Evolutionary conservation across 192 early-diverging fungal genomes (phyloP), one percentile per base, ranked within the genome.

Genomic region (Podila epicladia): DNA sequence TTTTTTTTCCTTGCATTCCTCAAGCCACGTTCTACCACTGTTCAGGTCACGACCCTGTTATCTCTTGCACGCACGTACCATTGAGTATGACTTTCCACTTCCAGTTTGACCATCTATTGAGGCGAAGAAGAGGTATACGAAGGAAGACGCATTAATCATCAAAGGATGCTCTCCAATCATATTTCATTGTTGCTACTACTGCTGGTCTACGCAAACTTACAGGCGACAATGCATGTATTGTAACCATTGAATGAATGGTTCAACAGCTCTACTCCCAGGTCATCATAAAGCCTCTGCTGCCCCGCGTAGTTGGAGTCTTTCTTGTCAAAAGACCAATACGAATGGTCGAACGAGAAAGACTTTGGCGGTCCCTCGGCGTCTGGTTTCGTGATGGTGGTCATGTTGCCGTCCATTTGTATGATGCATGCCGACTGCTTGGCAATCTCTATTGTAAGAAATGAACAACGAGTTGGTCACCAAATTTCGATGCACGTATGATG

Each of bases 211-310:
- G 11, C 33, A 19, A 26, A 80, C 87, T 84, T 91, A 92, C 89
- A 98, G 24, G 97, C 97, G 82, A 98, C 96, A 37, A 98, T 91
- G 83, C 95, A 97, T 58, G 90, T 92, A 78, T 98, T 96, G 85
- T 96, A 98, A 37, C 97, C 97, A 22, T 87, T 89, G 58, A 98
- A 91, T 2, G 96, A 92, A 69, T 97, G 96, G 64, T 93, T 90
- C 11, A 97, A 83, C 20, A 98, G 73, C 19, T 94, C 91, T 19
- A 82, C 83, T 5, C 95, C 95, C 29, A 96, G 84, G 53, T 92
- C 91, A 35, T 87, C 85, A 73, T 94, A 98, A 22, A 98, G 89
- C 4, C 67, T 83, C 67, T 89, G 70, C 67, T 97, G 96, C 62
- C 89, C 88, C 35, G 95, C 95, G 75, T 90, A 92, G 32, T 83